A percentile compares a stretch with the other conserved stretches of the same genome.
Conservation (phyloP, 2,329 filamentous ascomycete species). For the Ambrosiella beaveri region DNA sequence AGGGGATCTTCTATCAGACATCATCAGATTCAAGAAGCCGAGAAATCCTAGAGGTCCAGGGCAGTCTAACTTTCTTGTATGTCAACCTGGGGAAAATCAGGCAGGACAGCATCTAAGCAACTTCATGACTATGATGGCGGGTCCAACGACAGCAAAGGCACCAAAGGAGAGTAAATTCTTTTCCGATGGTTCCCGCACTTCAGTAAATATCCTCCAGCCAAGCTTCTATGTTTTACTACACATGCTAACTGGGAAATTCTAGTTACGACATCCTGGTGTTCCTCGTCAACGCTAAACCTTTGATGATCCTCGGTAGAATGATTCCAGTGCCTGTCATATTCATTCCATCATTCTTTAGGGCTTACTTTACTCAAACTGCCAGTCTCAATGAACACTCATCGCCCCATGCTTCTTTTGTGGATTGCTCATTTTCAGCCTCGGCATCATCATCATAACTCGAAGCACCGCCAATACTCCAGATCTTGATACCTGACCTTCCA, state of each 20-base stretch:
- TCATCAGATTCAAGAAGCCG: constrained; percentile 1
- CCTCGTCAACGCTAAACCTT: too few species aligned
- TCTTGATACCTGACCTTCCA: constrained; percentile 6
- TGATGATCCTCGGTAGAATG: too few species aligned
- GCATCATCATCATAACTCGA: not conserved
- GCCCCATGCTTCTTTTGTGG: not conserved
- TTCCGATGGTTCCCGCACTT: not conserved
- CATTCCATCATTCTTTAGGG: too few species aligned
- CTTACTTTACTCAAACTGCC: not conserved
- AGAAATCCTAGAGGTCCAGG: not conserved
- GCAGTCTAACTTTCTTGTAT: not conserved
- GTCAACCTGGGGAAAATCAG: constrained; percentile 7
- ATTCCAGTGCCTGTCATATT: too few species aligned
- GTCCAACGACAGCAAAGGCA: not conserved
- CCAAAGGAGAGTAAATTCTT: not conserved
- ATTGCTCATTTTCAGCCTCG: not conserved
- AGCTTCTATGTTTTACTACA: too few species aligned
- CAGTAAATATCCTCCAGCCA: not conserved
- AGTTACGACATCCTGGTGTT: too few species aligned
- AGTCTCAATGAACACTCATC: not conserved
- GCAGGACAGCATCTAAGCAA: constrained; percentile 17
- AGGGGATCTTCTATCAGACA: constrained; percentile 2
- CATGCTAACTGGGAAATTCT: too few species aligned
- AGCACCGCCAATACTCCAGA: constrained; percentile 8
- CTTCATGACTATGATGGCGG: constrained; percentile 14